These are phyloP conservation scores for Kurtzmaniella natalensis DNA, from an alignment of 1,139 yeast genomes.

Conservation along the genomic window DNA sequence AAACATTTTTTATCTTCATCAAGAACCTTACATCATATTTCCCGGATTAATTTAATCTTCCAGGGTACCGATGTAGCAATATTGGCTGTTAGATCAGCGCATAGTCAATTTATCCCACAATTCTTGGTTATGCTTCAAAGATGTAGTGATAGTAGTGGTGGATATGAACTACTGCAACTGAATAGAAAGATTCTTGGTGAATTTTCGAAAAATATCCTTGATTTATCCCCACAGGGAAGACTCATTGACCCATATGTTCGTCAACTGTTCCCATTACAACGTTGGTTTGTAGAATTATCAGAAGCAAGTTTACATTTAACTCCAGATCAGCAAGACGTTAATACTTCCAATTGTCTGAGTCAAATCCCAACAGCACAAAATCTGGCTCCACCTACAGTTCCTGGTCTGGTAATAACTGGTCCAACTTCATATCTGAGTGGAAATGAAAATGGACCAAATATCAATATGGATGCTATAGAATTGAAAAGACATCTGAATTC, in stretches of 20 bases:
- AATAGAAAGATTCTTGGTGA: not conserved
- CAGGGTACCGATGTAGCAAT: slow-evolving; percentile 5
- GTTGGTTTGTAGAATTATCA: slow-evolving; percentile 1
- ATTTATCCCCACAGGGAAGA: slow-evolving; percentile 6
- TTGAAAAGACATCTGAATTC: too few relatives aligned
- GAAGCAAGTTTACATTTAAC: too few relatives aligned
- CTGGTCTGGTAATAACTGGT: too few relatives aligned
- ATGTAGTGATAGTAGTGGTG: not conserved
- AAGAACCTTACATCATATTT: slow-evolving; percentile 1
- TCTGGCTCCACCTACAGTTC: too few relatives aligned
- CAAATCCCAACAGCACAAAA: too few relatives aligned
- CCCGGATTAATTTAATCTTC: slow-evolving; percentile 3
- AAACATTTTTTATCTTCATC: not conserved
- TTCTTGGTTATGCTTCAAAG: slow-evolving; percentile 6
- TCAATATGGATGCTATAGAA: too few relatives aligned
- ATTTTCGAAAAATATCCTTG: slow-evolving; percentile 1
- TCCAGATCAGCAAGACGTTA: too few relatives aligned
- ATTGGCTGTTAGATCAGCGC: slow-evolving; percentile 3
- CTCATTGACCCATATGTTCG: slow-evolving; percentile 4
- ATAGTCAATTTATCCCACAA: slow-evolving; percentile 7
- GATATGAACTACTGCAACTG: not conserved
- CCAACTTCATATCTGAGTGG: too few relatives aligned
- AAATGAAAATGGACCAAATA: too few relatives aligned
- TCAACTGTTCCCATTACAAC: not conserved
- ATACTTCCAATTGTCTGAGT: too few relatives aligned